phyloP scores from a whole-genome alignment of 208 protist species.

The Acanthamoeba royreba region DNA sequence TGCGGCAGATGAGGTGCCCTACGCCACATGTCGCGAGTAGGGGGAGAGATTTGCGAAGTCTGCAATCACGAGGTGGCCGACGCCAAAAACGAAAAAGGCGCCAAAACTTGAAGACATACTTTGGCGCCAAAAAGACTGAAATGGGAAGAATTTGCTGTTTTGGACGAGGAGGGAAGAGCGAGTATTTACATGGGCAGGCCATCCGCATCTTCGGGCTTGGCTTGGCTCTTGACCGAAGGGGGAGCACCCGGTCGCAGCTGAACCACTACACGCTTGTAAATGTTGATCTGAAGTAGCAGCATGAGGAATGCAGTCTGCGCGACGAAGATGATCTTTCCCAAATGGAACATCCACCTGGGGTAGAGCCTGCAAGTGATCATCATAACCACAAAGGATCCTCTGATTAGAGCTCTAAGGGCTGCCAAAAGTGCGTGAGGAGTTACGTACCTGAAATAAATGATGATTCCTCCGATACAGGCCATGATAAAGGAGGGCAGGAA shows the following conservation, averaged over 20 bases:
- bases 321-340: constrained; percentile 28
- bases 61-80: neutral
- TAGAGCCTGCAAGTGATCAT: neutral
- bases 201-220: neutral
- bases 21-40: neutral
- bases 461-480: neutral
- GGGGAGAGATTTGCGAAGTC: neutral
- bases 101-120: no score
- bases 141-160: no score
- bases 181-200: neutral
- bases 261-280: neutral
- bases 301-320: neutral
- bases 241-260: neutral
- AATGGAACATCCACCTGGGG: constrained; percentile 9
- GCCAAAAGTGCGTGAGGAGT: neutral
- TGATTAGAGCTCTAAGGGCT: neutral
- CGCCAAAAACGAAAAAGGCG: no score
- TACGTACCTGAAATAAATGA: neutral
- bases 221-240: neutral
- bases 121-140: no score
- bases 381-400: no score
- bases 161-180: neutral
- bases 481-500: neutral
- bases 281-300: constrained; percentile 34
- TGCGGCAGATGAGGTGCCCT: neutral